These are phyloP conservation scores for Ustulina deusta DNA, from an alignment of 2,329 filamentous ascomycete species.

Conservation along the genomic window DNA sequence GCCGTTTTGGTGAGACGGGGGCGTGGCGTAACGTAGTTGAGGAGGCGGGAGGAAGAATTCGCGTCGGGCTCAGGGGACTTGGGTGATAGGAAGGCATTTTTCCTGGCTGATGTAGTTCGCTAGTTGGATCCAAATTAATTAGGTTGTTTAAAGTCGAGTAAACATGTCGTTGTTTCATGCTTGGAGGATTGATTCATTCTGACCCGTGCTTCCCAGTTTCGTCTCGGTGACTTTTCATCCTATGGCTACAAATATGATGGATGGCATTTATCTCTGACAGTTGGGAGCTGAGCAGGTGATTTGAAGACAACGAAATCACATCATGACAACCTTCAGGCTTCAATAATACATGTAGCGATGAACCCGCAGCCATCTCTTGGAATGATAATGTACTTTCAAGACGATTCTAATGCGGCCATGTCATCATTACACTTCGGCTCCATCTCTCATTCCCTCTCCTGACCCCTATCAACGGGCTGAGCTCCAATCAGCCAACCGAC, in stretches of 20 bases:
- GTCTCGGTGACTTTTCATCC: background rate
- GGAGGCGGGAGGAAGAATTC: background rate
- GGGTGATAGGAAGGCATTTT: background rate
- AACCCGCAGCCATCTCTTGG: background rate
- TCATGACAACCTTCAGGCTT: background rate
- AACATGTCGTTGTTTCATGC: slow-evolving; percentile 5
- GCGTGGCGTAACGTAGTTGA: background rate
- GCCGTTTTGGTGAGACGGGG: slow-evolving; percentile 11
- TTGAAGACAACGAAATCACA: background rate
- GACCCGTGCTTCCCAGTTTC: background rate
- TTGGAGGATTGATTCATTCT: background rate
- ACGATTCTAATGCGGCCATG: background rate
- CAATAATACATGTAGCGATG: background rate
- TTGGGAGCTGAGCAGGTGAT: background rate
- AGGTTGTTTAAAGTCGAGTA: background rate
- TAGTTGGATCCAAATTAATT: background rate
- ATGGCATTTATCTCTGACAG: background rate
- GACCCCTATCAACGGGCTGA: slow-evolving; percentile 53
- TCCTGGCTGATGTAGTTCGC: background rate
- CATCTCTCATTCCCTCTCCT: slow-evolving; percentile 44
- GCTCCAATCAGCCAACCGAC: slow-evolving; percentile 77
- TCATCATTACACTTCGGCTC: slow-evolving; percentile 16
- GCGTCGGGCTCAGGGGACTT: background rate
- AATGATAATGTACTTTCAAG: slow-evolving; percentile 1
- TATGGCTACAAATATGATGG: background rate